Percentiles rank a stretch among this genome's conserved stretches.
Evolutionary conservation across 495 filamentous ascomycete genomes (phyloP).

Genomic region (Penicillium desertorum): DNA sequence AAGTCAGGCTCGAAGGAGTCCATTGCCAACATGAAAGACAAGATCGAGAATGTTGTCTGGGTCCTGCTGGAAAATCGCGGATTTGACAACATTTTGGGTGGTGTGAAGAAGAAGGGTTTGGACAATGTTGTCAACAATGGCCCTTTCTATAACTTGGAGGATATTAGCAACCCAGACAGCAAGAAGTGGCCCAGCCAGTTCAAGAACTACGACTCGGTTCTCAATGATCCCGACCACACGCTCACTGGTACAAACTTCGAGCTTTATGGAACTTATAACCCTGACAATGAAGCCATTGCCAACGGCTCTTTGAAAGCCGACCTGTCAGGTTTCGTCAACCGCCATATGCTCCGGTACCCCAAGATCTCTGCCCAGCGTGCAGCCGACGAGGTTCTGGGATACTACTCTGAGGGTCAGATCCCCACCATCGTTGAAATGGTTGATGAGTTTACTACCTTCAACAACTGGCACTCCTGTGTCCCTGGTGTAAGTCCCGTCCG

Average conservation of each 20-base stretch:
- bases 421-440: constrained; percentile 48
- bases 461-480: constrained; percentile 53
- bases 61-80: constrained; percentile 49
- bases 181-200: constrained; percentile 40
- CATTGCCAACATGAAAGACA: constrained; percentile 42
- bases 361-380: constrained; percentile 34
- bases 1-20: constrained; percentile 32
- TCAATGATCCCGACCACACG: constrained; percentile 53
- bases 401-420: constrained; percentile 52
- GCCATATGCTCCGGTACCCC: constrained; percentile 40
- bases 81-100: constrained; percentile 47
- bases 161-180: constrained; percentile 36
- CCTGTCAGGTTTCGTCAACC: constrained; percentile 50
- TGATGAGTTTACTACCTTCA: constrained; percentile 53
- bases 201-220: constrained; percentile 46
- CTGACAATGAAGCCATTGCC: constrained; percentile 42
- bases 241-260: constrained; percentile 53
- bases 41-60: constrained; percentile 51
- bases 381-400: constrained; percentile 49
- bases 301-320: constrained; percentile 33
- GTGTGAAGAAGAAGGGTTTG: constrained; percentile 38
- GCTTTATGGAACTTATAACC: constrained; percentile 47
- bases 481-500: constrained; percentile 41
- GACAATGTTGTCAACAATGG: constrained; percentile 48
- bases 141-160: constrained; percentile 43